Conservation (phyloP, 352 stramenopile species). For the Globisporangium camurandrum region DNA sequence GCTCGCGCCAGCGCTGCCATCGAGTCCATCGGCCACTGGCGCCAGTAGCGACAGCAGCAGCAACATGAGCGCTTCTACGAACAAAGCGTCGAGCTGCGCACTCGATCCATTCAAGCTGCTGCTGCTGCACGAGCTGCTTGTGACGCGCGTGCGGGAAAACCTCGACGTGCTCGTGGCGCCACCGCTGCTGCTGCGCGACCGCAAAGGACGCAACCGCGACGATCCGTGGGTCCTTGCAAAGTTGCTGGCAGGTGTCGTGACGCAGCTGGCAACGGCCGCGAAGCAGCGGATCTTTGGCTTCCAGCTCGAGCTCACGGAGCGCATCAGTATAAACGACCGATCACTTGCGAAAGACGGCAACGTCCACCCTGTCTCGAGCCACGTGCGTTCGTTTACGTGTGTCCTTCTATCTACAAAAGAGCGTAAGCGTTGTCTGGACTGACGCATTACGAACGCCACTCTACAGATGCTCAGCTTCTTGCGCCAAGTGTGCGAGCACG, state of each 20-base stretch:
- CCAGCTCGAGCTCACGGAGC: too few relatives aligned
- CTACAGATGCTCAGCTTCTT: constrained; percentile 66
- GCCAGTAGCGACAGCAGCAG: not conserved
- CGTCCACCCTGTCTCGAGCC: constrained; percentile 66
- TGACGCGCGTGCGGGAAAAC: constrained; percentile 15
- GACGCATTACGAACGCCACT: constrained; percentile 3
- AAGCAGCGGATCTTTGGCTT: too few relatives aligned
- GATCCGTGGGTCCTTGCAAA: constrained; percentile 64
- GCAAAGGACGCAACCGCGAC: constrained; percentile 45
- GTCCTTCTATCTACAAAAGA: not conserved
- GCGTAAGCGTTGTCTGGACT: too few relatives aligned
- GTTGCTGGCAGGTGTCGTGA: constrained; percentile 27
- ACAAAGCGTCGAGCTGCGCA: too few relatives aligned
- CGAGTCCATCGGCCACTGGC: constrained; percentile 5
- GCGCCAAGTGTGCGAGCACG: constrained; percentile 62
- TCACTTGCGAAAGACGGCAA: constrained; percentile 66
- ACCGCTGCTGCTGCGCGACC: constrained; percentile 56
- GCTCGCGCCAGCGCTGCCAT: too few relatives aligned
- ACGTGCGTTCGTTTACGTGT: constrained; percentile 25
- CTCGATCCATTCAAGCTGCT: constrained; percentile 51
- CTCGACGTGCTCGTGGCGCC: constrained; percentile 37
- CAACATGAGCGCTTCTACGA: constrained; percentile 2
- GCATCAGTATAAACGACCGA: too few relatives aligned
- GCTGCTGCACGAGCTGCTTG: constrained; percentile 44
- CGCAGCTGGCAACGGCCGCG: constrained; percentile 28